Base-by-base conservation (phyloP, 2,329 filamentous ascomycete genomes). In the Nakataea oryzae region DNA sequence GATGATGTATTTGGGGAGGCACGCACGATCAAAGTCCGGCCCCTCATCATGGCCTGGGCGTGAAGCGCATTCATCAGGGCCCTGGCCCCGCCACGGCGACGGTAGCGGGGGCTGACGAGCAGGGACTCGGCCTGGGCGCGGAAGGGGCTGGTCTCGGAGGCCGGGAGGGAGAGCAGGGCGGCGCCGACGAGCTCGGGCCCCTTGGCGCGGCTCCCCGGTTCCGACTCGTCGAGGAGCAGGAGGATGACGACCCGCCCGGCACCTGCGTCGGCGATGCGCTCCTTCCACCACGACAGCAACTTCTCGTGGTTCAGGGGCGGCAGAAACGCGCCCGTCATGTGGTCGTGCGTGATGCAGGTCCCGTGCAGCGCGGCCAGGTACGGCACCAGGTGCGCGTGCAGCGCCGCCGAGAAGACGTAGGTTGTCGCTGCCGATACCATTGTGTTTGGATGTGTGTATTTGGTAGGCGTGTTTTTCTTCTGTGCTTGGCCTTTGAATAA, bases 351-450 rank as follows among this genome's bases (percentile, higher is more conserved):
- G 69, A 88, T 84, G 72, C 84, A 86, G 17, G 79, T 77, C 63
- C 78, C 80, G 66, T 87, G 85, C 28, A 87, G 76, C 58, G 78
- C 77, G 47, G 83, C 83, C 24, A 87, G 76, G 67, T 83, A 82
- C 21, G 80, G 77, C 28, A 84, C 75, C 27, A 86, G 76, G 67
- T 82, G 78, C 30, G 73, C 68, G 66, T 87, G 81, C 47, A 74
- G 70, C 9, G 68, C 69, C 3, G 76, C 72, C 29, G 75, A 72
- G 70, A 81, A 83, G 66, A 78, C 65, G 59, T 76, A 68, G 32
- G 78, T 59, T 41, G 58, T 50, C 8, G 41, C 41, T 9, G 41
- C 41, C 11, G 41, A n/a, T 8, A 7, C 17, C 34, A 47, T 47
- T 17, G 34, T 21, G 21, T 47, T 21, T n/a, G n/a, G 14, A 21